phyloP scores from a whole-genome alignment of 1,139 yeast species.

The Pichia sp. region DNA sequence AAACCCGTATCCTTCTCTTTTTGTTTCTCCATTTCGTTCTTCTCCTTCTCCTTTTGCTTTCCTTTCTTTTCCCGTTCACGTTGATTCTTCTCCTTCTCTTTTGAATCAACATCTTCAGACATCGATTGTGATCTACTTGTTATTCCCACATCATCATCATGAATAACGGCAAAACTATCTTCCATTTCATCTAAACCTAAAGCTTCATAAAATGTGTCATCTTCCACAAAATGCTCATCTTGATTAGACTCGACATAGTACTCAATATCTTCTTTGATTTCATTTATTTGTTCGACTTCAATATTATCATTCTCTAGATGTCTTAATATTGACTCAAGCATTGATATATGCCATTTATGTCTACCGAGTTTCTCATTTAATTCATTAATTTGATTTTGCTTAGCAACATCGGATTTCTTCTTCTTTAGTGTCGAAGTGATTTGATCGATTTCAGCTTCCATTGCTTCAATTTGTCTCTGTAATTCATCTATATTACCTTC shows the following conservation, averaged over 20 bases:
- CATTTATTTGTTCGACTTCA: constrained; percentile 74
- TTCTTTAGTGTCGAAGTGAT: constrained; percentile 45
- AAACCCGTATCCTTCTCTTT: constrained; percentile 5
- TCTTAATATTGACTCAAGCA: constrained; percentile 71
- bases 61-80: constrained; percentile 11
- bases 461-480: constrained; percentile 70
- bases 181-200: constrained; percentile 69
- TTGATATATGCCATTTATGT: constrained; percentile 71
- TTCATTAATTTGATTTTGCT: constrained; percentile 51
- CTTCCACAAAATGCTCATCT: constrained; percentile 94
- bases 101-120: constrained; percentile 6
- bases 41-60: constrained; percentile 6
- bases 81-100: constrained; percentile 8
- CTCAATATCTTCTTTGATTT: constrained; percentile 80
- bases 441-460: constrained; percentile 71
- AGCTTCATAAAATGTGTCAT: constrained; percentile 87
- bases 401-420: constrained; percentile 43
- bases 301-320: constrained; percentile 76
- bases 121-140: constrained; percentile 10
- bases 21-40: constrained; percentile 12
- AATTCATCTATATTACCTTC: constrained; percentile 74
- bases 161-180: constrained; percentile 40
- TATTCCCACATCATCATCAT: constrained; percentile 34
- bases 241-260: constrained; percentile 93
- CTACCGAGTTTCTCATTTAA: constrained; percentile 61